A percentile compares a stretch with the other conserved stretches of the same genome.
Evolutionary conservation across 2,329 filamentous ascomycete genomes (phyloP).

Genomic region (Phyllosticta citrichinensis): DNA sequence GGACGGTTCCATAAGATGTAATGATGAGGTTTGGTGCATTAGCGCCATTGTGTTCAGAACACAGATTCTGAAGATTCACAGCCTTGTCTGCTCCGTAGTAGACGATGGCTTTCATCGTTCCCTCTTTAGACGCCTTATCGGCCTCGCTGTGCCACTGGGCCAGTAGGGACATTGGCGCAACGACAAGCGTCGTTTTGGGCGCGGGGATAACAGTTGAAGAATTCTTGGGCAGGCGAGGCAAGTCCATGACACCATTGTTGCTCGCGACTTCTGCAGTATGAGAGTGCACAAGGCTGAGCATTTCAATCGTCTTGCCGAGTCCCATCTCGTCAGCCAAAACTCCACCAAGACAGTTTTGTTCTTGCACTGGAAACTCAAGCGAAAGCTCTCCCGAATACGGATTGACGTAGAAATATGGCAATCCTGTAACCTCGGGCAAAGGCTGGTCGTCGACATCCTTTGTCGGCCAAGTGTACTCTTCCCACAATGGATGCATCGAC

Average conservation of each 20-base stretch:
- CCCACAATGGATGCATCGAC: slow-evolving; percentile 96
- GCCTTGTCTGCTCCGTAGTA: slow-evolving; percentile 89
- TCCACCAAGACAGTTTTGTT: slow-evolving; percentile 88
- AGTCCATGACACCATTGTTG: slow-evolving; percentile 40
- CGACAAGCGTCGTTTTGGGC: slow-evolving; percentile 81
- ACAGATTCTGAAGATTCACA: slow-evolving; percentile 67
- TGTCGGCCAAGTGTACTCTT: slow-evolving; percentile 82
- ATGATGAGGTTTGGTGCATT: slow-evolving; percentile 84
- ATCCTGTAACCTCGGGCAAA: slow-evolving; percentile 53
- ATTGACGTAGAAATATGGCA: slow-evolving; percentile 82
- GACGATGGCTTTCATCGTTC: slow-evolving; percentile 72
- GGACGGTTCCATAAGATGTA: slow-evolving; percentile 83
- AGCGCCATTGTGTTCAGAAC: slow-evolving; percentile 60
- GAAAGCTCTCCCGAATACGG: slow-evolving; percentile 93
- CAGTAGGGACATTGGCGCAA: slow-evolving; percentile 96
- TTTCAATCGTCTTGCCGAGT: slow-evolving; percentile 95
- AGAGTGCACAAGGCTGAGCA: slow-evolving; percentile 86
- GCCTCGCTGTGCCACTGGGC: slow-evolving; percentile 96
- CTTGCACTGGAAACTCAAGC: slow-evolving; percentile 81
- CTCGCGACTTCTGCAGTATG: slow-evolving; percentile 52
- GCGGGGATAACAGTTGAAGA: slow-evolving; percentile 54
- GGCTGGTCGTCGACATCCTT: slow-evolving; percentile 80
- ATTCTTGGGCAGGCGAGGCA: slow-evolving; percentile 52
- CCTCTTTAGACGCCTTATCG: slow-evolving; percentile 75
- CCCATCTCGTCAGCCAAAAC: slow-evolving; percentile 97